These are phyloP conservation scores for Vaccinium corymbosum DNA, from an alignment of 148 eudicot species.

Conservation along the genomic window DNA sequence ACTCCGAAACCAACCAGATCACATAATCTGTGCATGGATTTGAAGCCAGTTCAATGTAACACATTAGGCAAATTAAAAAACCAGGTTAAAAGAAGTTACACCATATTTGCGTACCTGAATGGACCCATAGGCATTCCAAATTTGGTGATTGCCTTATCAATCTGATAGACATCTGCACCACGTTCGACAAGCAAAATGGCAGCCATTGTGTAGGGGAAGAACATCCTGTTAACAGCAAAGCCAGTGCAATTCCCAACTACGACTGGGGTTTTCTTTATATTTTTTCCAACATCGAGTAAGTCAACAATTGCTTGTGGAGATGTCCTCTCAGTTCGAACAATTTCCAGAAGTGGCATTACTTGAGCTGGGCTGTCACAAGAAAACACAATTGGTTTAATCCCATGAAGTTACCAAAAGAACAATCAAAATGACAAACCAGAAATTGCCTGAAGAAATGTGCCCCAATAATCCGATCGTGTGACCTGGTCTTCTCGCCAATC, in stretches of 20 bases:
- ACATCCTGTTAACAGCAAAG: constrained; percentile 92
- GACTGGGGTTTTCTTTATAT: constrained; percentile 82
- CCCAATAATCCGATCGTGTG: constrained; percentile 78
- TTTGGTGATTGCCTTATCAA: constrained; percentile 71
- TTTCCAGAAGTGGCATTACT: constrained; percentile 92
- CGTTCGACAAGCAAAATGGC: constrained; percentile 79
- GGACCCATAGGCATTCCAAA: constrained; percentile 99
- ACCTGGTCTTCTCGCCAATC: constrained; percentile 77
- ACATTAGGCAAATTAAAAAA: not conserved
- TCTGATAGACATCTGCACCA: constrained; percentile 71
- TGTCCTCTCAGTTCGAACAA: constrained; percentile 81
- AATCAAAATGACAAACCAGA: not conserved
- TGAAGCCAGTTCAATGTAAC: constrained; percentile 4
- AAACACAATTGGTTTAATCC: constrained; percentile 7
- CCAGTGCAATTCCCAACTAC: constrained; percentile 96
- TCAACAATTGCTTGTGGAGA: constrained; percentile 87
- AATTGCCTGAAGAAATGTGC: constrained; percentile 90
- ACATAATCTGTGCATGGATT: constrained; percentile 49
- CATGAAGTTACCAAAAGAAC: not conserved
- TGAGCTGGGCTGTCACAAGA: constrained; percentile 70
- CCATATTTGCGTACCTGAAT: constrained; percentile 48
- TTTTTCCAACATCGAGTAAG: constrained; percentile 80
- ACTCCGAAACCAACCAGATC: constrained; percentile 96
- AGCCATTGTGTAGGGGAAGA: constrained; percentile 84
- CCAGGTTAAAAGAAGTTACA: not conserved